These are phyloP conservation scores for Trichocladium uniseriatum DNA, from an alignment of 495 filamentous ascomycete species.

Conservation along the genomic window DNA sequence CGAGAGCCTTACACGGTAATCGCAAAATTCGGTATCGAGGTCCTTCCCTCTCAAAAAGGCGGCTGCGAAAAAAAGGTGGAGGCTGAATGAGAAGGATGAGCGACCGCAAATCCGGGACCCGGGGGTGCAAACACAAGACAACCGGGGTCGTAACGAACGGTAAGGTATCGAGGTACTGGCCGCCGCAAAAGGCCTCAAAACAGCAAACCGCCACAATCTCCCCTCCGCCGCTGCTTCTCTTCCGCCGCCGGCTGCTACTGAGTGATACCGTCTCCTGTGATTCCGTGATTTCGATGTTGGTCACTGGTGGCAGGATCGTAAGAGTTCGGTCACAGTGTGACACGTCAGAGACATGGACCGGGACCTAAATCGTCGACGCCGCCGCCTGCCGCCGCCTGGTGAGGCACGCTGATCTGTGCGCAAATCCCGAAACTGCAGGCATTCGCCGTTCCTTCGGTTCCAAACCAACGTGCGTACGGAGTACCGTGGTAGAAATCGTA, in stretches of 20 bases:
- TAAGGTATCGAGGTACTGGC: not conserved
- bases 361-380: constrained; percentile 4
- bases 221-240: not conserved
- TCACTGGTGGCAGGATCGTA: not conserved
- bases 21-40: no score
- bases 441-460: constrained; percentile 1
- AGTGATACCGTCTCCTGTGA: not conserved
- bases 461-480: not conserved
- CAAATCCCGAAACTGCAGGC: constrained; percentile 7
- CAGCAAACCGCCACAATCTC: constrained; percentile 5
- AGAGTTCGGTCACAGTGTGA: constrained; percentile 13
- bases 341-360: constrained; percentile 26
- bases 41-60: not conserved
- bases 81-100: constrained; percentile 1
- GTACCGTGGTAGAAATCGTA: not conserved
- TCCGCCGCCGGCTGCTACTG: not conserved
- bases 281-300: no score
- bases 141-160: constrained; percentile 1
- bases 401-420: constrained; percentile 20
- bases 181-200: not conserved
- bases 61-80: constrained; percentile 3
- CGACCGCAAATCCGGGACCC: constrained; percentile 4
- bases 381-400: not conserved
- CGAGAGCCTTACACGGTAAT: no score
- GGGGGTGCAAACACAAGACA: constrained; percentile 4